Percentiles rank a stretch among this genome's conserved stretches.
phyloP scores from a whole-genome alignment of 202 grass and related monocot genomes.

The Dendrocalamus latiflorus region DNA sequence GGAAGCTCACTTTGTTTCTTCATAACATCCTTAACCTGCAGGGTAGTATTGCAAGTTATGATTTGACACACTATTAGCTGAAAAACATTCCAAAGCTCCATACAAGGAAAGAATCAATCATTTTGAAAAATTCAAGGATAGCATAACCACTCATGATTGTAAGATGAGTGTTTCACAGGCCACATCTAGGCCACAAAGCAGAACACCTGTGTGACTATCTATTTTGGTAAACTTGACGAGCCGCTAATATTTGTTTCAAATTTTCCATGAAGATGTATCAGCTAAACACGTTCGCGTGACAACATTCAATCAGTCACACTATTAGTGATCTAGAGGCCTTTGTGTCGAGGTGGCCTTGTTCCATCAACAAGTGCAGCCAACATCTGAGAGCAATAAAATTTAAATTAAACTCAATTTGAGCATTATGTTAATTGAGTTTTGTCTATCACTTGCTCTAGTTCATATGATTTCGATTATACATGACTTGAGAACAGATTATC shows the following conservation, averaged over 20 bases:
- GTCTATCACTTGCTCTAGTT: too few species aligned
- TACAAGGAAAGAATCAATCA: background rate
- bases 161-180: background rate
- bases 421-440: too few species aligned
- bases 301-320: background rate
- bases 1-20: slow-evolving; percentile 95
- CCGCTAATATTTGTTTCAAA: background rate
- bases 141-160: background rate
- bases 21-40: slow-evolving; percentile 99
- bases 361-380: too few species aligned
- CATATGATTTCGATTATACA: too few species aligned
- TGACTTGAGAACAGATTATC: too few species aligned
- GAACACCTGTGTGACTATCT: background rate
- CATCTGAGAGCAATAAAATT: too few species aligned
- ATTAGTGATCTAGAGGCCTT: too few species aligned
- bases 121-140: background rate
- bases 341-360: too few species aligned
- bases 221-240: background rate
- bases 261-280: background rate
- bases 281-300: background rate
- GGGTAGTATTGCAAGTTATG: background rate
- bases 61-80: background rate
- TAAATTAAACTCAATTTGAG: background rate
- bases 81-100: background rate
- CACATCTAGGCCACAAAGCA: background rate